Base-by-base conservation (phyloP, 2,329 filamentous ascomycete species). In the Pseudogymnoascus sp. region DNA sequence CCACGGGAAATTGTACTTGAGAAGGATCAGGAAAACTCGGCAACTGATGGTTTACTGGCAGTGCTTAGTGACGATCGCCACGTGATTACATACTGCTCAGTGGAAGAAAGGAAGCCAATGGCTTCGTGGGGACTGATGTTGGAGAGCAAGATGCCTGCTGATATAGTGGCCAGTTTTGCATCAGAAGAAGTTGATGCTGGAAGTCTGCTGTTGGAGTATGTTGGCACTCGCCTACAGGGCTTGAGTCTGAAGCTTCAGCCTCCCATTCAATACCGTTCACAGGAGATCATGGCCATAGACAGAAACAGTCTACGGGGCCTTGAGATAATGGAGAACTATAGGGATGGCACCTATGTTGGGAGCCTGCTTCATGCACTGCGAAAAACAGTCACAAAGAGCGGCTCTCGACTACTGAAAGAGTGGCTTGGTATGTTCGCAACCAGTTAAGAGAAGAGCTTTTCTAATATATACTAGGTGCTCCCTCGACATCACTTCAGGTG, bases 311-410 rank as follows among this genome's bases (percentile, higher is more conserved):
- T 99, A 76, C 84, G 90, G 64, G 91, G 93, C 1, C 81, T 99
- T 3, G 95, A 99, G 75, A 90, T 99, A 67, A 87, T 91, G 67
- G 86, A 87, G 72, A 97, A 95, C 0, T 86, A 96, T 60, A 84
- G 89, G 59, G 93, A 97, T 69, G 87, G 89, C 2, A 76, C 82
- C 18, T 88, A 89, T 40, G 87, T 88, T 67, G 95, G 95, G 4
- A 97, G 93, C 72, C 78, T 99, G 46, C 78, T 99, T 38, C 92
- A 97, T 76, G 89, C 91, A n/a, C 84, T 97, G 61, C 86, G 93
- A 65, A 85, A 88, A 62, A 99, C 95, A 0, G 90, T 92, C 14
- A 99, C 95, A 0, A 96, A 93, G 72, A 93, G 93, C 68, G 95
- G 95, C 62, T 88, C 92, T 21, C 84, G 95, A 42, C 80, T 97